These are phyloP conservation scores for Syzygium aqueum DNA, from an alignment of 345 rosid species.

Conservation along the genomic window DNA sequence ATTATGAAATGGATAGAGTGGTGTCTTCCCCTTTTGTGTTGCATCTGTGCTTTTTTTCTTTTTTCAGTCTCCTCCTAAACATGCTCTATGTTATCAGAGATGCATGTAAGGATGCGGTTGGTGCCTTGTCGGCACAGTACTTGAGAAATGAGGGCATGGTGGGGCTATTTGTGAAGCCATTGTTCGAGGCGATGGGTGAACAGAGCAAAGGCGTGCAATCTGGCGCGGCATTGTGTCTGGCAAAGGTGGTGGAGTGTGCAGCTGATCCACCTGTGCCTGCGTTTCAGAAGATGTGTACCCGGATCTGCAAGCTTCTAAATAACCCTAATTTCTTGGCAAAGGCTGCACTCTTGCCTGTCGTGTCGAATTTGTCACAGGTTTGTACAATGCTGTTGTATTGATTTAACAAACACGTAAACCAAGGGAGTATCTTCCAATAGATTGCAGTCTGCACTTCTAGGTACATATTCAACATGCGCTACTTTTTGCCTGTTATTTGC, in stretches of 20 bases:
- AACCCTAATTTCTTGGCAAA: conserved; percentile 77
- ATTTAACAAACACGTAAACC: background rate
- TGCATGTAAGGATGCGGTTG: conserved; percentile 85
- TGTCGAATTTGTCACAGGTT: conserved; percentile 85
- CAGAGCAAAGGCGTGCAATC: conserved; percentile 89
- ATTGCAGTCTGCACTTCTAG: background rate
- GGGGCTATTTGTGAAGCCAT: conserved; percentile 73
- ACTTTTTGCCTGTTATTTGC: background rate
- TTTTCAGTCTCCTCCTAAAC: background rate
- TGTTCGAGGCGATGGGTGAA: conserved; percentile 97
- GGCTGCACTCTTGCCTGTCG: conserved; percentile 72
- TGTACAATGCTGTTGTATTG: background rate
- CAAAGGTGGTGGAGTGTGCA: conserved; percentile 81
- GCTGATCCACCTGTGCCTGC: conserved; percentile 44
- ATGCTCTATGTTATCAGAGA: conserved; percentile 39
- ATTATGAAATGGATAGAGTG: background rate
- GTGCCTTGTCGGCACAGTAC: conserved; percentile 56
- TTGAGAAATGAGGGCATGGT: conserved; percentile 55
- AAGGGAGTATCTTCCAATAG: background rate
- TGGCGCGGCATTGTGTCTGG: conserved; percentile 88
- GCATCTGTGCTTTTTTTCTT: background rate
- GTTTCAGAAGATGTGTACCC: conserved; percentile 81
- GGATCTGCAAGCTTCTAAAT: conserved; percentile 82
- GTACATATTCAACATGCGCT: background rate
- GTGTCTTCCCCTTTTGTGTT: background rate